A percentile compares a stretch with the other conserved stretches of the same genome.
Conservation (phyloP, 139 green algal genomes). For the Picochlorum costavermella region DNA sequence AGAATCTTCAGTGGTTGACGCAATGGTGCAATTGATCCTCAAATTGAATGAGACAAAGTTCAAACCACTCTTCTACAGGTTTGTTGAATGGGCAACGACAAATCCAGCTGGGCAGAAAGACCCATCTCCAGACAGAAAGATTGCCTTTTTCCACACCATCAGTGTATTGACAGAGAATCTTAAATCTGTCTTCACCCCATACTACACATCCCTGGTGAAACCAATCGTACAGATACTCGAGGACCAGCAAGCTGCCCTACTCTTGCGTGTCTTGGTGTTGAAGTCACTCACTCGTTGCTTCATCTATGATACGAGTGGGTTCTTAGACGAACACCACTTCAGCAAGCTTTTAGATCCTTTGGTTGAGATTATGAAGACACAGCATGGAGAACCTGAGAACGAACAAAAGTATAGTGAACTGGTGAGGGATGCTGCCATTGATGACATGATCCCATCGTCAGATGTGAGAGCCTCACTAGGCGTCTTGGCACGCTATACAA, state of each 20-base stretch:
- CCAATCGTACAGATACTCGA: slow-evolving; percentile 17
- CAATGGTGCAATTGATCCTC: slow-evolving; percentile 66
- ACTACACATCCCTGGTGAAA: slow-evolving; percentile 60
- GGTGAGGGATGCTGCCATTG: neutral
- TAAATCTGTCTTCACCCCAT: slow-evolving; percentile 79
- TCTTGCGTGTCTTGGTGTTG: slow-evolving; percentile 46
- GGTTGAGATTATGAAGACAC: slow-evolving; percentile 11
- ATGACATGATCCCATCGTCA: neutral
- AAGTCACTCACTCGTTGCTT: slow-evolving; percentile 71
- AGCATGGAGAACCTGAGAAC: no score
- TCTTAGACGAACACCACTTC: slow-evolving; percentile 41
- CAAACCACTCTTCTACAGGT: slow-evolving; percentile 81
- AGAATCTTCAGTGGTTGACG: slow-evolving; percentile 42
- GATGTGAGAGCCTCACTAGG: slow-evolving; percentile 16
- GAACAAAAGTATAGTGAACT: no score
- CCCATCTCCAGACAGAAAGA: slow-evolving; percentile 19
- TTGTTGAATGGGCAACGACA: slow-evolving; percentile 71
- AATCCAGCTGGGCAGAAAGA: neutral
- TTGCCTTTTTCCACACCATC: slow-evolving; percentile 44
- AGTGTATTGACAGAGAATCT: slow-evolving; percentile 55
- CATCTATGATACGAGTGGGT: slow-evolving; percentile 61
- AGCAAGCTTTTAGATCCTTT: slow-evolving; percentile 49
- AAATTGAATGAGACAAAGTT: slow-evolving; percentile 85
- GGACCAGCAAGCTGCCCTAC: neutral
- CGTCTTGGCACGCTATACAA: slow-evolving; percentile 16